Evolutionary conservation across 1,284 basidiomycete genomes (phyloP).

Genomic region (Psilocybe mexicana): DNA sequence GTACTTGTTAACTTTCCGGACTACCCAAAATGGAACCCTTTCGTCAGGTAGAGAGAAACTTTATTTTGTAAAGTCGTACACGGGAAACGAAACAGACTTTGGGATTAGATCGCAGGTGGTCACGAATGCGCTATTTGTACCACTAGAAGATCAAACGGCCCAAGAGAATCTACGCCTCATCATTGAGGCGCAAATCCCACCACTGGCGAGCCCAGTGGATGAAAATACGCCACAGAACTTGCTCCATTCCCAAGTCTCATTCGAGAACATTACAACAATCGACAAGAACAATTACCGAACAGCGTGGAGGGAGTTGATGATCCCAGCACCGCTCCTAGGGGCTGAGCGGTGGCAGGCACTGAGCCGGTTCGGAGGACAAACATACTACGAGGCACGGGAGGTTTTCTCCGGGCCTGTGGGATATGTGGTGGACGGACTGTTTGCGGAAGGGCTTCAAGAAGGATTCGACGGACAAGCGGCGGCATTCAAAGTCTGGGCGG

Average conservation of each 20-base stretch:
- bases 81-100: slow-evolving; percentile 2
- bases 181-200: slow-evolving; percentile 32
- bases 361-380: slow-evolving; percentile 24
- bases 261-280: slow-evolving; percentile 33
- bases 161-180: slow-evolving; percentile 24
- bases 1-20: slow-evolving; percentile 30
- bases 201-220: slow-evolving; percentile 29
- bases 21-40: slow-evolving; percentile 35
- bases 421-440: slow-evolving; percentile 20
- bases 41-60: slow-evolving; percentile 25
- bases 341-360: slow-evolving; percentile 31
- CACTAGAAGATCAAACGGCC: slow-evolving; percentile 24
- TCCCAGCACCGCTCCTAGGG: slow-evolving; percentile 25
- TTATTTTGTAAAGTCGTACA: not conserved
- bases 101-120: slow-evolving; percentile 29
- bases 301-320: slow-evolving; percentile 29
- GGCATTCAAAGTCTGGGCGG: slow-evolving; percentile 26
- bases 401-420: slow-evolving; percentile 25
- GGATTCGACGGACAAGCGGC: slow-evolving; percentile 29
- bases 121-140: slow-evolving; percentile 26
- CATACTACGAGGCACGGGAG: slow-evolving; percentile 32
- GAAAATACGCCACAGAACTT: slow-evolving; percentile 27
- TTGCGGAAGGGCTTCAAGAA: slow-evolving; percentile 24
- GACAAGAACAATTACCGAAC: slow-evolving; percentile 21
- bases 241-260: slow-evolving; percentile 26